These are phyloP conservation scores for Mangifera indica DNA, from an alignment of 345 rosid species.

Conservation along the genomic window DNA sequence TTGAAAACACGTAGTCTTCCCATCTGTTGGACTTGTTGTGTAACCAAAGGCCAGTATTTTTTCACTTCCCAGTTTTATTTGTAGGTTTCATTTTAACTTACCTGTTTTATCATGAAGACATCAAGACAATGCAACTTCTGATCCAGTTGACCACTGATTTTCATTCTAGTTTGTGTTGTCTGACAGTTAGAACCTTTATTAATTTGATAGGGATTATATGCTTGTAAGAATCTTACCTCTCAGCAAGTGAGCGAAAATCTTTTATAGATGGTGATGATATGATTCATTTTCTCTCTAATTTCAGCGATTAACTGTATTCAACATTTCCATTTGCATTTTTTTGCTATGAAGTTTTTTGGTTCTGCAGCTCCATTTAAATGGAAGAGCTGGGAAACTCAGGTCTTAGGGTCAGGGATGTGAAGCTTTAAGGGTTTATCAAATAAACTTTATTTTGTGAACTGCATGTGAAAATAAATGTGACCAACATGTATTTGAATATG, in stretches of 20 bases:
- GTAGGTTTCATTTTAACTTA: background rate
- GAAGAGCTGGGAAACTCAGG: background rate
- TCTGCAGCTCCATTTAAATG: background rate
- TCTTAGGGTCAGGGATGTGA: background rate
- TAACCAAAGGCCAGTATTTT: background rate
- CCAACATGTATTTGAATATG: conserved; percentile 3
- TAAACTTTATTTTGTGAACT: background rate
- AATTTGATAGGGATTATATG: background rate
- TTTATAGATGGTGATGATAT: background rate
- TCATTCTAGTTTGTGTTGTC: background rate
- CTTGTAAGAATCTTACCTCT: background rate
- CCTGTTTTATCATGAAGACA: background rate
- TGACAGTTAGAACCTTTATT: background rate
- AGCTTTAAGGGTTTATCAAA: background rate
- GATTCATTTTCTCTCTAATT: background rate
- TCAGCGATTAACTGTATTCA: background rate
- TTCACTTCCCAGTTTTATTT: background rate
- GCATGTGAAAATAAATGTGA: background rate
- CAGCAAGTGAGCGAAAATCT: background rate
- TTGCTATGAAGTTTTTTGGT: background rate
- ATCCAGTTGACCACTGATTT: background rate
- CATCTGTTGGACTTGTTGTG: background rate
- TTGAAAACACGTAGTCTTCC: background rate
- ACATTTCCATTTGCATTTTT: background rate
- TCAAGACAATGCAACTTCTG: background rate